Conservation (phyloP, 306 rosid genomes). For the Neltuma alba region DNA sequence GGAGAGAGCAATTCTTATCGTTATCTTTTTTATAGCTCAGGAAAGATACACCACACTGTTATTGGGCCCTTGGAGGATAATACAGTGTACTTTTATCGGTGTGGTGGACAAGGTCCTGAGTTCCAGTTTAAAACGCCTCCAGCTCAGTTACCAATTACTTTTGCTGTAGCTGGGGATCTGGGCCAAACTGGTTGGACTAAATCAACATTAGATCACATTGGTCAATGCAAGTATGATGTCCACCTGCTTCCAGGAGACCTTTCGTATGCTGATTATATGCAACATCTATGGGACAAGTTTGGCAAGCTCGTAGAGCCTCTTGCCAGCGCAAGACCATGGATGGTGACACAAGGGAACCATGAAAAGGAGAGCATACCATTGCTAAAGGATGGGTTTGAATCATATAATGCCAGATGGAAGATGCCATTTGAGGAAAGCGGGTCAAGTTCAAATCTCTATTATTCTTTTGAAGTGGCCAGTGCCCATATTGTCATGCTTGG, state of each 20-base stretch:
- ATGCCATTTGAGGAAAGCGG: slow-evolving; percentile 93
- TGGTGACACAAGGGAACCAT: slow-evolving; percentile 97
- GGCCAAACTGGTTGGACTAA: slow-evolving; percentile 96
- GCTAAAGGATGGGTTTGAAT: slow-evolving; percentile 66
- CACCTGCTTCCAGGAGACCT: slow-evolving; percentile 94
- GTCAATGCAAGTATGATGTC: slow-evolving; percentile 74
- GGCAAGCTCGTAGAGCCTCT: slow-evolving; percentile 92
- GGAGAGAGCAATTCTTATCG: slow-evolving; percentile 83
- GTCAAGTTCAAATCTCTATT: slow-evolving; percentile 86
- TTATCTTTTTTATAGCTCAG: slow-evolving; percentile 74
- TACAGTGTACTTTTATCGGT: slow-evolving; percentile 73
- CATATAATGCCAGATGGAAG: slow-evolving; percentile 89
- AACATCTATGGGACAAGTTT: slow-evolving; percentile 81
- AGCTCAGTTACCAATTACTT: slow-evolving; percentile 75
- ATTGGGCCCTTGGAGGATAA: slow-evolving; percentile 79
- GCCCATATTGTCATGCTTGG: slow-evolving; percentile 87
- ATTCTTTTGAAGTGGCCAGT: slow-evolving; percentile 88
- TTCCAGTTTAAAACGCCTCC: slow-evolving; percentile 87
- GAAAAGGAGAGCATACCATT: slow-evolving; percentile 73
- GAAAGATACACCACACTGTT: slow-evolving; percentile 86
- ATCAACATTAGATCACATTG: slow-evolving; percentile 81
- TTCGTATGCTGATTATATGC: slow-evolving; percentile 86
- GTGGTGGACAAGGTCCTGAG: slow-evolving; percentile 83
- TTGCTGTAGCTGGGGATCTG: slow-evolving; percentile 90
- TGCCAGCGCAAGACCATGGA: slow-evolving; percentile 92